Percentiles rank a stretch among this genome's conserved stretches.
Conservation (phyloP, 2,329 filamentous ascomycete genomes). For the Talaromyces sp. region DNA sequence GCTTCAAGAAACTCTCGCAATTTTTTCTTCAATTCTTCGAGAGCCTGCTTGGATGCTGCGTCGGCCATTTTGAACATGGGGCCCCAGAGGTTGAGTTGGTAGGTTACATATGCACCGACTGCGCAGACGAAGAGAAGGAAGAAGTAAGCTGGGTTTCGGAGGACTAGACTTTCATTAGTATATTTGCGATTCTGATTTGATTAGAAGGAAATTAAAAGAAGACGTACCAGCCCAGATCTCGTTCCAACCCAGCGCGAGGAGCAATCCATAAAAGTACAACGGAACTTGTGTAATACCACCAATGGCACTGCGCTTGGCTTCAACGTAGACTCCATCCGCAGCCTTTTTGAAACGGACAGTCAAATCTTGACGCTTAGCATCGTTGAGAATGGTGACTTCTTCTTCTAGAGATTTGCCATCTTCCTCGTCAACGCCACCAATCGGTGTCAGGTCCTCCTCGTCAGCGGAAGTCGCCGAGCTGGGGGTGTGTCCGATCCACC, state of each 20-base stretch:
- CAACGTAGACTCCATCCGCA: conserved; percentile 94
- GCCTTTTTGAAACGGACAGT: conserved; percentile 97
- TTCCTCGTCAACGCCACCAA: conserved; percentile 91
- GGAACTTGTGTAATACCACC: conserved; percentile 92
- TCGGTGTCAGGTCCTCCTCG: conserved; percentile 83
- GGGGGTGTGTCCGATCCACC: conserved; percentile 78
- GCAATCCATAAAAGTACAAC: conserved; percentile 85
- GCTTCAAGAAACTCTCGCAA: conserved; percentile 85
- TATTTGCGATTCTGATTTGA: neutral
- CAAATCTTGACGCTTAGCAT: conserved; percentile 85
- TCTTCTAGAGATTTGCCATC: conserved; percentile 93
- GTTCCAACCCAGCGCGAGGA: conserved; percentile 96
- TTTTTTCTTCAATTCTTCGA: conserved; percentile 88
- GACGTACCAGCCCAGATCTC: conserved; percentile 85
- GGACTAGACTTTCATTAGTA: conserved; percentile 56
- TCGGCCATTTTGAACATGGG: conserved; percentile 95
- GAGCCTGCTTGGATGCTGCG: conserved; percentile 77
- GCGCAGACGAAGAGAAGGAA: conserved; percentile 75
- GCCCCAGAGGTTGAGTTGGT: conserved; percentile 90
- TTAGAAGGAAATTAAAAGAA: neutral
- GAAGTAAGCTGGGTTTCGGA: conserved; percentile 92
- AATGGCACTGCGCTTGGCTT: conserved; percentile 94
- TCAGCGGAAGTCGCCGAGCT: conserved; percentile 72
- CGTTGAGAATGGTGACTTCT: conserved; percentile 91
- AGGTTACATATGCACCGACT: conserved; percentile 81